These are phyloP conservation scores for Entelexis paramagnoliae DNA, from an alignment of 1,139 yeast species.

Conservation along the genomic window DNA sequence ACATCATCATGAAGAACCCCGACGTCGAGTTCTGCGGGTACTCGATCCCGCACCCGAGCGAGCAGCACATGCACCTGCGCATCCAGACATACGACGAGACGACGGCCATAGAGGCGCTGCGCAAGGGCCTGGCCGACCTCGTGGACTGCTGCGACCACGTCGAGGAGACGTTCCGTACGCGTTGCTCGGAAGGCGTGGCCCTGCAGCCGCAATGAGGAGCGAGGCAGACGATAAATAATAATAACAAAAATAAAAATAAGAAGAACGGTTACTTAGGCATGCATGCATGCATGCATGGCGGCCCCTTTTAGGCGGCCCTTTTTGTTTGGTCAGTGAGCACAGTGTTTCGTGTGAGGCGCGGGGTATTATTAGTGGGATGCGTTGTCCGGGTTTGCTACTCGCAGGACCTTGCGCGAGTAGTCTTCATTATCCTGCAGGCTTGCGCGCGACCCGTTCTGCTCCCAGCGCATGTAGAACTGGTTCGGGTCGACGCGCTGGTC, in stretches of 20 bases:
- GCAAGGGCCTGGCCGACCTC: conserved; percentile 81
- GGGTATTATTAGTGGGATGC: conserved; percentile 7
- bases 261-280: background rate
- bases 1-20: conserved; percentile 93
- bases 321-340: too few species aligned
- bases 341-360: too few species aligned
- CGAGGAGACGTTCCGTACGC: conserved; percentile 56
- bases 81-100: conserved; percentile 81
- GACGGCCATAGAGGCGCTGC: conserved; percentile 88
- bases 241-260: background rate
- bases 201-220: conserved; percentile 8
- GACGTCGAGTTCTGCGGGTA: conserved; percentile 97
- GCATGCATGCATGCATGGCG: too few species aligned
- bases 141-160: conserved; percentile 73
- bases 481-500: conserved; percentile 64
- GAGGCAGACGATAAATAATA: background rate
- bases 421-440: conserved; percentile 67
- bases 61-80: conserved; percentile 75
- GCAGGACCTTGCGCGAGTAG: conserved; percentile 57
- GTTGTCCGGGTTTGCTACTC: conserved; percentile 53
- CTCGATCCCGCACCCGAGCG: conserved; percentile 98
- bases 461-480: conserved; percentile 46
- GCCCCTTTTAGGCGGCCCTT: too few species aligned
- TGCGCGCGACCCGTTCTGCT: conserved; percentile 46
- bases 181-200: conserved; percentile 19